Percentiles rank a stretch among this genome's conserved stretches.
phyloP scores from a whole-genome alignment of 805 yeast genomes.

The Metschnikowia kofuensis region DNA sequence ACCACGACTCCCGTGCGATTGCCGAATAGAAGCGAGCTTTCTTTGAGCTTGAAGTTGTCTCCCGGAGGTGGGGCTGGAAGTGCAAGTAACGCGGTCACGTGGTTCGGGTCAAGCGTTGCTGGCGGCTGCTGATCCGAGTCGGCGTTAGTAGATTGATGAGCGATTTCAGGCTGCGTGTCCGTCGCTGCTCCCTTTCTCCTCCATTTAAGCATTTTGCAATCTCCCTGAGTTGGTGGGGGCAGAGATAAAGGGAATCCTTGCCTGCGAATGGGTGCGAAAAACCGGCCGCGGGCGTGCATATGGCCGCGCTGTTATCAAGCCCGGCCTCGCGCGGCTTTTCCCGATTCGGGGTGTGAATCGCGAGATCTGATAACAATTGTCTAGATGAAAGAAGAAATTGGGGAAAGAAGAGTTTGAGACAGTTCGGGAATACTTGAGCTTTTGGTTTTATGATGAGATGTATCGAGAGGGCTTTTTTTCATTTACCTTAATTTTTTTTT shows the following conservation, averaged over 20 bases:
- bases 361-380: neutral
- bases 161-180: neutral
- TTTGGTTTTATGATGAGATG: no score
- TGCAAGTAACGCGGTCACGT: neutral
- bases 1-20: conserved; percentile 1
- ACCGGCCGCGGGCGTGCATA: conserved; percentile 7
- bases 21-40: conserved; percentile 6
- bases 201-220: conserved; percentile 7
- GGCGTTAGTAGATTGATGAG: neutral
- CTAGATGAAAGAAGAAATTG: no score
- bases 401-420: neutral
- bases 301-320: neutral
- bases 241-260: conserved; percentile 7
- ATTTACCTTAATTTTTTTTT: no score
- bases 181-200: neutral
- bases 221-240: neutral
- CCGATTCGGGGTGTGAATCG: conserved; percentile 1
- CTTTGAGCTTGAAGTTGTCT: conserved; percentile 1
- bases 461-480: no score
- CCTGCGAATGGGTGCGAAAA: conserved; percentile 13
- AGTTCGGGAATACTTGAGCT: no score
- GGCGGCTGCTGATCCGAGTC: neutral
- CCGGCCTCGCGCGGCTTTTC: neutral
- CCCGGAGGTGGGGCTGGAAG: neutral
- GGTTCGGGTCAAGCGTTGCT: neutral